Evolutionary conservation across 2,329 filamentous ascomycete species (phyloP), one percentile per base, ranked within the genome.

Genomic region (Trichoderma afroharzianum): DNA sequence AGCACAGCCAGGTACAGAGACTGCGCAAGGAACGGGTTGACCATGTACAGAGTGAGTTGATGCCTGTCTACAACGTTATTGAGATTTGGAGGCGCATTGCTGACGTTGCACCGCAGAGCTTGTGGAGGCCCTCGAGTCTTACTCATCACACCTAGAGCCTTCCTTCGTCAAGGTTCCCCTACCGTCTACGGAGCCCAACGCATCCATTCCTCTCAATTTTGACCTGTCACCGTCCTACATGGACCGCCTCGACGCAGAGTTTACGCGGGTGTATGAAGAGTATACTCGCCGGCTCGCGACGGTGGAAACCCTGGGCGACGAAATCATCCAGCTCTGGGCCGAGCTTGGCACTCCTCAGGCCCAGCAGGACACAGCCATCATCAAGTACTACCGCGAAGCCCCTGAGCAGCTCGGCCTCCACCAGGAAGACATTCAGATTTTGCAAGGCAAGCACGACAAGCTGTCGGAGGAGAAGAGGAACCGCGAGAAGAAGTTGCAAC

Each of bases 321-420:
- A 96, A 73, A 95, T 97, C 72, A 96, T 99, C 77, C 92, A 94
- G 76, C 87, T 99, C 0, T 99, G 96, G 95, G 95, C 93, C 0
- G 96, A 99, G 81, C 89, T 99, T 11, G 96, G 96, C 57, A 97
- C 93, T 1, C 95, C 96, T 0, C 95, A 98, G 79, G 93, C 93
- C 32, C 95, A 98, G 80, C 97, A 95, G 18, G 96, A 99, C 78
- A 88, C 87, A 71, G 86, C 89, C 24, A 97, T 99, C 74, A 92
- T 99, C 72, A 92, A 98, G 80, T 90, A 92, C 81, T 95, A 97
- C 80, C 91, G 93, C 73, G 93, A 98, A 72, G 88, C 94, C 5
- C 96, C 96, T 0, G 96, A 99, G 80, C 95, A 98, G 81, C 88
- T 99, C 32, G 96, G 97, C 9, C 85, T 99, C 36, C 95, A 97